Evolutionary conservation across 805 yeast genomes (phyloP).

Genomic region (Pichia cephalocereana): DNA sequence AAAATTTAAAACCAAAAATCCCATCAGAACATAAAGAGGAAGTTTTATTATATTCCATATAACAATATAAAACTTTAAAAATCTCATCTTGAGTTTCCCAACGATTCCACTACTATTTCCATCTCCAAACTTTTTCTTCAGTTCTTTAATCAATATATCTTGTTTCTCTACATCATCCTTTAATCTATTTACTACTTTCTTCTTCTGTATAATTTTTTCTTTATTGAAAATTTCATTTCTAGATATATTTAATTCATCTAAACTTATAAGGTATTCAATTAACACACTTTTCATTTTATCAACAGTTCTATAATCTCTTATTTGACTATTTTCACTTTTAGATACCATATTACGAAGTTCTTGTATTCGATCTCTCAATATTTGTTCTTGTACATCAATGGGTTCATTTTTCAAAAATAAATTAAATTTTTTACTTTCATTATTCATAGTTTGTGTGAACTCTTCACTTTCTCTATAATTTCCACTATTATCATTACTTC

Average conservation of each 20-base stretch:
- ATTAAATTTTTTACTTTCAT: constrained; percentile 5
- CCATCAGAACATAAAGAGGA: background rate
- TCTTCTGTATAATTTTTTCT: background rate
- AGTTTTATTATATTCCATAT: background rate
- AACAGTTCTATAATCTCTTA: constrained; percentile 1
- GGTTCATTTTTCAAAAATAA: background rate
- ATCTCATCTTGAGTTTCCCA: background rate
- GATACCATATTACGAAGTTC: constrained; percentile 2
- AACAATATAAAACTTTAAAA: background rate
- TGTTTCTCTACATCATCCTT: constrained; percentile 10
- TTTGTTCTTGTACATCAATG: background rate
- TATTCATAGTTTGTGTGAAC: constrained; percentile 3
- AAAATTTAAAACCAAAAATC: background rate
- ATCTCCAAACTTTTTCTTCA: constrained; percentile 9
- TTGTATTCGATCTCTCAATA: background rate
- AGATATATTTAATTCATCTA: background rate
- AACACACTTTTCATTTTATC: constrained; percentile 6
- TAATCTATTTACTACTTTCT: background rate
- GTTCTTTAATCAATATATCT: constrained; percentile 8
- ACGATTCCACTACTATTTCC: background rate
- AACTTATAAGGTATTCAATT: constrained; percentile 1
- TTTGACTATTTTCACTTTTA: background rate
- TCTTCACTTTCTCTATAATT: background rate
- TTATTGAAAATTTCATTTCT: background rate
- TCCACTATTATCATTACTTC: too few species aligned